Evolutionary conservation across 768 basidiomycete species (phyloP).

Genomic region (Psilocybe sp.): DNA sequence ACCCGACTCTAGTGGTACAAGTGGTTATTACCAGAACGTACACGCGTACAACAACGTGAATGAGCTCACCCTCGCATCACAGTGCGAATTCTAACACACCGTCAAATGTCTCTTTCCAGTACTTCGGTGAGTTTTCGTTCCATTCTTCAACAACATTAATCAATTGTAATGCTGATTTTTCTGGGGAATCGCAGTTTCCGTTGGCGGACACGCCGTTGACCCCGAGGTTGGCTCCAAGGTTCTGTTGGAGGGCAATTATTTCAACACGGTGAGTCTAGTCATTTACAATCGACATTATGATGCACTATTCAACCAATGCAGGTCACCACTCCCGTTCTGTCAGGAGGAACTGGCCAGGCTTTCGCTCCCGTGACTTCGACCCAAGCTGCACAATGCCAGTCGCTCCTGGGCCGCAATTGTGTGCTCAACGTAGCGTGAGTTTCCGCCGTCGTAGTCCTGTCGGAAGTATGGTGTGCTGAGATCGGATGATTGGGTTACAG

Average conservation of each 20-base stretch:
- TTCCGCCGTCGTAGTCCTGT: neutral
- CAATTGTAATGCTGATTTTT: too few relatives aligned
- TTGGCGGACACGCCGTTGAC: constrained; percentile 20
- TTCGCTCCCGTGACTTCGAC: constrained; percentile 18
- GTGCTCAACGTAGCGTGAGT: constrained; percentile 16
- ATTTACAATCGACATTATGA: neutral
- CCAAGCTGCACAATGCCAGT: constrained; percentile 12
- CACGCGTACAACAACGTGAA: constrained; percentile 21
- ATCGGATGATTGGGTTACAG: neutral
- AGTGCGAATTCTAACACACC: neutral
- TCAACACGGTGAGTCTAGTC: constrained; percentile 17
- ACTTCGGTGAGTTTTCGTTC: constrained; percentile 1
- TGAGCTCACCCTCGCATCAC: too few relatives aligned
- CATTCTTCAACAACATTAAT: neutral
- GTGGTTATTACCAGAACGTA: constrained; percentile 20
- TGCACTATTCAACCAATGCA: neutral
- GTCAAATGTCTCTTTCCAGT: constrained; percentile 1
- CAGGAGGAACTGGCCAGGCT: constrained; percentile 14
- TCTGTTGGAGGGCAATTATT: constrained; percentile 24
- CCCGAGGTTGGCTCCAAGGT: constrained; percentile 20
- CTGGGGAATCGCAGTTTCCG: too few relatives aligned
- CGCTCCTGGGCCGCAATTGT: constrained; percentile 16
- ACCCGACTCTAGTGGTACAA: constrained; percentile 10
- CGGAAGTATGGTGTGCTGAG: neutral
- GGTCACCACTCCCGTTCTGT: constrained; percentile 15